Conservation (phyloP, 768 basidiomycete genomes). For the Russula foetens region DNA sequence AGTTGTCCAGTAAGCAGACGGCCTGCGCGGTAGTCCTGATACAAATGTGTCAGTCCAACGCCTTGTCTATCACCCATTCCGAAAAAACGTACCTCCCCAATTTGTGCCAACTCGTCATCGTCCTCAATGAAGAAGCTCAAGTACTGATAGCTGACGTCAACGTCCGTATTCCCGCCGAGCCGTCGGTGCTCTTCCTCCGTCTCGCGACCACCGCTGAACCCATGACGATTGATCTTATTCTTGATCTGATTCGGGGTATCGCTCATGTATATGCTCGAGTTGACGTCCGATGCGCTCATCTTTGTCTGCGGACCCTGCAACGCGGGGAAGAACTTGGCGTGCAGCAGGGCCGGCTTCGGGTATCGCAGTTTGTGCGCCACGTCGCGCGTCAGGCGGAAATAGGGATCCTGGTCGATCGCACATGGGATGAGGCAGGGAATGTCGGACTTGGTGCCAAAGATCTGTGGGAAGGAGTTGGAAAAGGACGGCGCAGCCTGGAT, state of each 20-base stretch:
- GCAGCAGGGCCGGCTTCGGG: slow-evolving; percentile 86
- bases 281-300: slow-evolving; percentile 95
- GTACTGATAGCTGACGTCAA: slow-evolving; percentile 95
- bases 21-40: slow-evolving; percentile 87
- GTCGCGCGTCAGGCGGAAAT: slow-evolving; percentile 97
- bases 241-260: slow-evolving; percentile 91
- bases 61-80: neutral
- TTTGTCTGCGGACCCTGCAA: slow-evolving; percentile 97
- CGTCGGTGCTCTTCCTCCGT: slow-evolving; percentile 92
- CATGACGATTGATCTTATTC: slow-evolving; percentile 94
- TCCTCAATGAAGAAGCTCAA: slow-evolving; percentile 92
- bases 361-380: slow-evolving; percentile 91
- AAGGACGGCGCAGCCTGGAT: slow-evolving; percentile 96
- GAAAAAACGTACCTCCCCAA: slow-evolving; percentile 56
- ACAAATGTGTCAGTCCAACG: neutral
- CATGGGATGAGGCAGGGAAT: slow-evolving; percentile 95
- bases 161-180: slow-evolving; percentile 86
- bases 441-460: slow-evolving; percentile 75
- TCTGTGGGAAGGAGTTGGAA: slow-evolving; percentile 97
- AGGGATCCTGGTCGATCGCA: slow-evolving; percentile 95
- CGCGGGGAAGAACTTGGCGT: slow-evolving; percentile 97
- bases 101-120: slow-evolving; percentile 72
- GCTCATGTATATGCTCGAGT: slow-evolving; percentile 93
- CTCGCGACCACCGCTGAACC: slow-evolving; percentile 91
- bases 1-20: slow-evolving; percentile 82